A percentile compares a stretch with the other conserved stretches of the same genome.
These are phyloP conservation scores for Diddensiella santjacobensis DNA, from an alignment of 805 yeast genomes.

Conservation along the genomic window DNA sequence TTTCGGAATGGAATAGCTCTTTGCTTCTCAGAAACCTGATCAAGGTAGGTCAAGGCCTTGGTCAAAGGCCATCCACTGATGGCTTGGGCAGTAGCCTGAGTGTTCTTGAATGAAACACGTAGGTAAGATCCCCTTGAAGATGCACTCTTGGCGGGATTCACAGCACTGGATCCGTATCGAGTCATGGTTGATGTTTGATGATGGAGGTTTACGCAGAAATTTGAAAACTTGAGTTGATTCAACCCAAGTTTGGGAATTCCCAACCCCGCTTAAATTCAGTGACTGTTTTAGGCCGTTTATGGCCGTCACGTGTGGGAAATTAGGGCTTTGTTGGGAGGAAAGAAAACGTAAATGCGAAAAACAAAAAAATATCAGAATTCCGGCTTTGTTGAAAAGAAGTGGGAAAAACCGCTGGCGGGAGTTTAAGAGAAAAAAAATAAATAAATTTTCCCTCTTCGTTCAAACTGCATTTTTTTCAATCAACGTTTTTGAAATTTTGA, in stretches of 20 bases:
- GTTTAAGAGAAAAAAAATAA: background rate
- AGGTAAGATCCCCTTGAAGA: constrained; percentile 99
- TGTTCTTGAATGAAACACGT: constrained; percentile 99
- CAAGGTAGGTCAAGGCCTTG: constrained; percentile 93
- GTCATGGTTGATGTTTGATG: constrained; percentile 53
- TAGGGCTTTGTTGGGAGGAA: constrained; percentile 1
- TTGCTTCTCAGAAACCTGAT: constrained; percentile 94
- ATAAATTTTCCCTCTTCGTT: no score
- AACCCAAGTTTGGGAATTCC: constrained; percentile 7
- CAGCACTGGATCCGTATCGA: constrained; percentile 99
- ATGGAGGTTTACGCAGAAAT: constrained; percentile 4
- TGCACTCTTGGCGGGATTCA: constrained; percentile 99
- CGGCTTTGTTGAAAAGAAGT: background rate
- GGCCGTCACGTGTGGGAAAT: background rate
- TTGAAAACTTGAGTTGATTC: background rate
- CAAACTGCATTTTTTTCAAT: no score
- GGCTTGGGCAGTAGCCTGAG: constrained; percentile 99
- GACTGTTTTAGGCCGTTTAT: background rate
- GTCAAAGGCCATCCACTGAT: constrained; percentile 96
- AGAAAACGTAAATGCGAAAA: background rate
- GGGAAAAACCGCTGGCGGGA: background rate
- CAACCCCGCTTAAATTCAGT: background rate
- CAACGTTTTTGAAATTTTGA: no score
- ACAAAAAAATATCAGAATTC: background rate
- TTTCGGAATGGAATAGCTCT: constrained; percentile 99